Percentiles rank a stretch among this genome's conserved stretches.
These are phyloP conservation scores for Capsella rubella DNA, from an alignment of 441 rosid genomes.

Conservation along the genomic window DNA sequence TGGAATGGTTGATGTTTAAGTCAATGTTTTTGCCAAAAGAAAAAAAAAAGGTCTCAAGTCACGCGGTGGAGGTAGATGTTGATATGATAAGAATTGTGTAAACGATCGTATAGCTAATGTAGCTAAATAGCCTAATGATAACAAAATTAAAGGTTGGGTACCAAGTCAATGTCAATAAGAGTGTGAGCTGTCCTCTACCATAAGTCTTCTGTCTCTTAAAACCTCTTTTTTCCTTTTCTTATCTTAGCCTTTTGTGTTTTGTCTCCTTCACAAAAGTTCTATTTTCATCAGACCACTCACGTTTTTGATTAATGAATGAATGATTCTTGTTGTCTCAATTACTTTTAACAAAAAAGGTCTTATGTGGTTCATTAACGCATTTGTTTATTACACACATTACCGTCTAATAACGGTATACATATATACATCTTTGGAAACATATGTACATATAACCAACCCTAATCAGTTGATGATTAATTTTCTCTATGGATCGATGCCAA, in stretches of 20 bases:
- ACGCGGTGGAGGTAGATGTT: conserved; percentile 19
- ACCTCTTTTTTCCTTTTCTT: conserved; percentile 25
- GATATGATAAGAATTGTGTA: conserved; percentile 33
- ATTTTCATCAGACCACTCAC: conserved; percentile 27
- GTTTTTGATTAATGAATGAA: background rate
- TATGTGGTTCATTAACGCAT: conserved; percentile 19
- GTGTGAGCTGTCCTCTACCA: conserved; percentile 45
- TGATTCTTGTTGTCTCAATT: conserved; percentile 14
- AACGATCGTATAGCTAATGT: conserved; percentile 8
- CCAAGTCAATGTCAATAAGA: conserved; percentile 42
- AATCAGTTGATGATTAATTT: too few relatives aligned
- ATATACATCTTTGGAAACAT: background rate
- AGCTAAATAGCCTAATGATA: conserved; percentile 24
- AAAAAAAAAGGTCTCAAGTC: conserved; percentile 18
- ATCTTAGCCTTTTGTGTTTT: conserved; percentile 36
- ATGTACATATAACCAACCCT: too few relatives aligned
- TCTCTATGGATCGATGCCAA: too few relatives aligned
- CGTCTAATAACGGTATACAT: background rate
- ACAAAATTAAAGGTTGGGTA: conserved; percentile 37
- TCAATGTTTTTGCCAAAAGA: conserved; percentile 24
- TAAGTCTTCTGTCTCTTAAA: conserved; percentile 35
- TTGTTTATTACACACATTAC: conserved; percentile 8
- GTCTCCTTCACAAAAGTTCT: conserved; percentile 33
- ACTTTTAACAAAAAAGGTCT: conserved; percentile 29
- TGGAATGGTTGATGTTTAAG: background rate